Evolutionary conservation across 768 basidiomycete species (phyloP).

Genomic region (Rossbeevera mucosa): DNA sequence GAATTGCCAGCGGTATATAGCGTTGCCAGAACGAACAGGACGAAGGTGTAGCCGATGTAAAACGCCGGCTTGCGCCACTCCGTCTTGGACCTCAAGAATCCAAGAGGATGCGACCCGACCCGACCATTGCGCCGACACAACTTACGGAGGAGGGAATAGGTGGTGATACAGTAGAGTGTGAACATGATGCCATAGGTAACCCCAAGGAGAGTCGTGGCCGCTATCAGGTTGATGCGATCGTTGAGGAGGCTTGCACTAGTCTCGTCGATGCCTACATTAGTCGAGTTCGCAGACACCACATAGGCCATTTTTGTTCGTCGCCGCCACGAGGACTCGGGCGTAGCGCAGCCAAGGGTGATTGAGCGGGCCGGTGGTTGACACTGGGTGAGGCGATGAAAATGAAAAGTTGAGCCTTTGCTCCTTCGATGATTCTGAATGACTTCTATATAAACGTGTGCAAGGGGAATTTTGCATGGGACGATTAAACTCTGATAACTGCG

Average conservation of each 20-base stretch:
- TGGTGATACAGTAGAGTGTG: constrained; percentile 18
- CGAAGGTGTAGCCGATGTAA: constrained; percentile 23
- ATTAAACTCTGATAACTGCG: constrained; percentile 21
- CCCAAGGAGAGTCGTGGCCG: constrained; percentile 23
- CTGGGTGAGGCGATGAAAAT: constrained; percentile 11
- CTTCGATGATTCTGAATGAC: constrained; percentile 16
- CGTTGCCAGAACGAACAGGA: constrained; percentile 26
- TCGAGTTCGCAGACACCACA: constrained; percentile 8
- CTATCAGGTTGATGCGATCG: constrained; percentile 24
- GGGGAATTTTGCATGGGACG: constrained; percentile 8
- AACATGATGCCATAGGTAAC: constrained; percentile 20
- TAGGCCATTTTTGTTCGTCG: constrained; percentile 6
- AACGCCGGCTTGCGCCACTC: constrained; percentile 22
- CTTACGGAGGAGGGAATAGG: constrained; percentile 15
- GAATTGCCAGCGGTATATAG: constrained; percentile 28
- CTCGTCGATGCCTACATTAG: constrained; percentile 2
- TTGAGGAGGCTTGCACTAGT: constrained; percentile 7
- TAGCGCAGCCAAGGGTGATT: constrained; percentile 3
- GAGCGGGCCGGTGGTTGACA: background rate
- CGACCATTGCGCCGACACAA: constrained; percentile 8
- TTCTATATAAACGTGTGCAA: constrained; percentile 26
- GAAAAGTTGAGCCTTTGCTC: constrained; percentile 1
- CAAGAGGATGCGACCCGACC: constrained; percentile 5
- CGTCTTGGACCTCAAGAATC: background rate
- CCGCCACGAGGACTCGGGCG: constrained; percentile 4